Evolutionary conservation across 2,329 filamentous ascomycete genomes (phyloP).

Genomic region (Grosmannia clavigera): DNA sequence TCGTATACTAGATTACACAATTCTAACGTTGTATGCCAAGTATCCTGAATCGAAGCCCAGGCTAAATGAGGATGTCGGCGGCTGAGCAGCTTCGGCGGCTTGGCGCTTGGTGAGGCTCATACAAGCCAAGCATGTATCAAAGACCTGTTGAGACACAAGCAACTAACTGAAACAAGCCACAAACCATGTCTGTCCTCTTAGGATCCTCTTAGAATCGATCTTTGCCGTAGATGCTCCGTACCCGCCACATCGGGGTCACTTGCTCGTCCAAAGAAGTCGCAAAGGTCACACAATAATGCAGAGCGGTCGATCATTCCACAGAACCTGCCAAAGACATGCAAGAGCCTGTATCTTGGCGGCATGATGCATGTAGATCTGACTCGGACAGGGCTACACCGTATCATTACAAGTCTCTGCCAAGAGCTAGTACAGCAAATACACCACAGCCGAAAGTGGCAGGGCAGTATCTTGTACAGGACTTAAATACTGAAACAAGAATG

Average conservation of each 20-base stretch:
- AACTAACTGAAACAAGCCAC: not conserved
- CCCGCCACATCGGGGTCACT: not conserved
- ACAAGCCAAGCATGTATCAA: not conserved
- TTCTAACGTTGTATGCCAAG: not conserved
- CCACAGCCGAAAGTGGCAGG: not conserved
- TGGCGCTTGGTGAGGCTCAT: not conserved
- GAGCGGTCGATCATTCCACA: not conserved
- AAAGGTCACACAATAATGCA: not conserved
- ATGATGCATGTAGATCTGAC: not conserved
- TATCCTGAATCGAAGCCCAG: not conserved
- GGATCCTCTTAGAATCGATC: not conserved
- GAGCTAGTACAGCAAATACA: not conserved
- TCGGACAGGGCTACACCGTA: not conserved
- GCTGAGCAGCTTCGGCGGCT: not conserved
- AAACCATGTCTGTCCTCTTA: not conserved
- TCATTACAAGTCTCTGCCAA: not conserved
- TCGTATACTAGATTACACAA: too few relatives aligned
- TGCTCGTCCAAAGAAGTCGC: not conserved
- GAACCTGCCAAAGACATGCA: not conserved
- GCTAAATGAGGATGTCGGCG: not conserved
- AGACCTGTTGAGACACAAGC: not conserved
- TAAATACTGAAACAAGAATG: not conserved
- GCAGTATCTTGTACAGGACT: not conserved
- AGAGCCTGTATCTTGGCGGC: not conserved
- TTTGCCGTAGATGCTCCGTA: not conserved